Percentiles rank a stretch among this genome's conserved stretches.
Evolutionary conservation across 805 yeast species (phyloP).

Genomic region (Dipodascus geniculatus): DNA sequence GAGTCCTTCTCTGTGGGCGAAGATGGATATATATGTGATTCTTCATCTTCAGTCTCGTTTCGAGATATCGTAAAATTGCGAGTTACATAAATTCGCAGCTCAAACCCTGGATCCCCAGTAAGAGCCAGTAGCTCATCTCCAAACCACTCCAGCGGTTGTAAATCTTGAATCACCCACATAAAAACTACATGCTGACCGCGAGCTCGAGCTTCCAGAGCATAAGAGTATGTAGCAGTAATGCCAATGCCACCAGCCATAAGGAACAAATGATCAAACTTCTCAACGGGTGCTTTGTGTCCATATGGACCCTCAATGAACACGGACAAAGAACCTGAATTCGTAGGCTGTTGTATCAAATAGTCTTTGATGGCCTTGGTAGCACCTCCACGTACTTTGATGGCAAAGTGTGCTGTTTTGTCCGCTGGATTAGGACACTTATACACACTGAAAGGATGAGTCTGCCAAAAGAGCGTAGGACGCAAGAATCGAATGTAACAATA

Average conservation of each 20-base stretch:
- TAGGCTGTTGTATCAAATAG: slow-evolving; percentile 4
- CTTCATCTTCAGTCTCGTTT: background rate
- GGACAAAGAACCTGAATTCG: slow-evolving; percentile 8
- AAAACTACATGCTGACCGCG: slow-evolving; percentile 16
- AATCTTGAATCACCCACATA: slow-evolving; percentile 24
- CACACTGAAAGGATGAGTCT: slow-evolving; percentile 62
- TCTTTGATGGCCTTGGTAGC: slow-evolving; percentile 10
- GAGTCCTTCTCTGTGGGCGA: background rate
- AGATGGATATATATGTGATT: background rate
- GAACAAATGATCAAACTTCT: slow-evolving; percentile 41
- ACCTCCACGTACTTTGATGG: slow-evolving; percentile 10
- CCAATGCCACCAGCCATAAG: slow-evolving; percentile 71
- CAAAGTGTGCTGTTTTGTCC: slow-evolving; percentile 9
- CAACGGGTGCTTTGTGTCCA: slow-evolving; percentile 42
- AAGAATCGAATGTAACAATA: slow-evolving; percentile 48
- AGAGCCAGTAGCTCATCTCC: slow-evolving; percentile 18
- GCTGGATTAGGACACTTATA: slow-evolving; percentile 10
- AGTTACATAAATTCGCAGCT: slow-evolving; percentile 22
- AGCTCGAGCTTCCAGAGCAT: slow-evolving; percentile 17
- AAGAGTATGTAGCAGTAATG: slow-evolving; percentile 47
- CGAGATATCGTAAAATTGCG: background rate
- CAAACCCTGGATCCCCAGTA: slow-evolving; percentile 17
- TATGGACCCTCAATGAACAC: slow-evolving; percentile 57
- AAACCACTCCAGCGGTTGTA: slow-evolving; percentile 21
- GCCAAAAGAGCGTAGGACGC: slow-evolving; percentile 44